These are phyloP conservation scores for Candida wancherniae DNA, from an alignment of 805 yeast genomes.

Conservation along the genomic window DNA sequence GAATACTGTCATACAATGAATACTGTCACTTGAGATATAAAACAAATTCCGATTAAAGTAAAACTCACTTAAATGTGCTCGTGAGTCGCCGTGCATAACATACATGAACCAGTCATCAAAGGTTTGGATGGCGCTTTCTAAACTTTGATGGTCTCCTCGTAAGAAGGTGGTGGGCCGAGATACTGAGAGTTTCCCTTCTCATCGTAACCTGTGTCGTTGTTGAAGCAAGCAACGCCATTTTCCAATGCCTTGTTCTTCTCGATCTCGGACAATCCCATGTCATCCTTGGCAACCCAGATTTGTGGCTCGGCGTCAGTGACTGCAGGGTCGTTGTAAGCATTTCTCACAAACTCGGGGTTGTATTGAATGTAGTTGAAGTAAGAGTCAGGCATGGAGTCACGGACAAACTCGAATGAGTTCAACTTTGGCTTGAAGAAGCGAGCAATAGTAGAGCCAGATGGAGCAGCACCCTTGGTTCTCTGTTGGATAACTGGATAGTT, in stretches of 20 bases:
- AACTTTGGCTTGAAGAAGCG: constrained; percentile 42
- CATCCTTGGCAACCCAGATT: constrained; percentile 69
- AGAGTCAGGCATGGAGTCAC: constrained; percentile 40
- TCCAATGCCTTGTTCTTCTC: constrained; percentile 55
- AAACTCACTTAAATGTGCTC: no score
- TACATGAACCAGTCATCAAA: no score
- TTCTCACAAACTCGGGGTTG: constrained; percentile 35
- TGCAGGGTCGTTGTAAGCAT: constrained; percentile 53
- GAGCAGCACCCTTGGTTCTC: constrained; percentile 1
- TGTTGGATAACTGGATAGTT: constrained; percentile 3
- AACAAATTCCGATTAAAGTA: no score
- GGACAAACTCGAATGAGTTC: constrained; percentile 43
- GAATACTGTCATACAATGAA: no score
- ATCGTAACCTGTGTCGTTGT: constrained; percentile 52
- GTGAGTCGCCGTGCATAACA: no score
- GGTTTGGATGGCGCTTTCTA: no score
- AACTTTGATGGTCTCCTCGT: constrained; percentile 44
- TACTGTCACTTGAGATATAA: no score
- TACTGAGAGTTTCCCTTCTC: constrained; percentile 53
- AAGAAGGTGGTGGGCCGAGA: constrained; percentile 68
- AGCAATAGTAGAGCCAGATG: constrained; percentile 8
- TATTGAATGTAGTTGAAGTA: constrained; percentile 40
- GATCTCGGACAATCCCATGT: constrained; percentile 58
- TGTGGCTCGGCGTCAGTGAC: constrained; percentile 53
- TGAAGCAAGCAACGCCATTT: constrained; percentile 49